These are phyloP conservation scores for Lagenidium sp. DNA, from an alignment of 352 stramenopile genomes.

Conservation along the genomic window DNA sequence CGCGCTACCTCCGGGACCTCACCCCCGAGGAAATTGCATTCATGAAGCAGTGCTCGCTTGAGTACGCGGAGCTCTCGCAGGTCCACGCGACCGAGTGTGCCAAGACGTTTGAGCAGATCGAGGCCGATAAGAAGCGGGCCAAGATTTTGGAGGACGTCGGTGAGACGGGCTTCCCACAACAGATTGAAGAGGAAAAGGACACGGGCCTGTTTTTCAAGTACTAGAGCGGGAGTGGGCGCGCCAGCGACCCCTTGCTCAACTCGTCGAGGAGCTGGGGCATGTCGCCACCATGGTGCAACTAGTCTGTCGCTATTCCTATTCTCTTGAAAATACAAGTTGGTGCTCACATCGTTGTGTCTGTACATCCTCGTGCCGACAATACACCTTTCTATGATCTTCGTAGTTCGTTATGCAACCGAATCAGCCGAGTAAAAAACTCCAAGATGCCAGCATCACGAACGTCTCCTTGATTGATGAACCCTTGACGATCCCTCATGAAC, in stretches of 20 bases:
- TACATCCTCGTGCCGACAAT: too few species aligned
- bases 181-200: slow-evolving; percentile 60
- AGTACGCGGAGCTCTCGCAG: slow-evolving; percentile 75
- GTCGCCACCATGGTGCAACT: too few species aligned
- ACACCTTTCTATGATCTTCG: too few species aligned
- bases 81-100: slow-evolving; percentile 62
- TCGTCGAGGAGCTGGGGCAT: too few species aligned
- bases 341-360: too few species aligned
- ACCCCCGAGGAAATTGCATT: slow-evolving; percentile 82
- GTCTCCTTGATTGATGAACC: too few species aligned
- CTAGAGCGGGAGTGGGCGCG: slow-evolving; percentile 53
- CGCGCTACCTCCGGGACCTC: slow-evolving; percentile 78
- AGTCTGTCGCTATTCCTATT: too few species aligned
- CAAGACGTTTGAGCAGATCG: slow-evolving; percentile 82
- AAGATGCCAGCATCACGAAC: too few species aligned
- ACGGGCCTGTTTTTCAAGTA: slow-evolving; percentile 86
- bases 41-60: slow-evolving; percentile 83
- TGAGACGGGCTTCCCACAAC: slow-evolving; percentile 69
- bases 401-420: too few species aligned
- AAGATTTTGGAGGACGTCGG: slow-evolving; percentile 77
- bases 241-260: not conserved
- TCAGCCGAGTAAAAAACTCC: slow-evolving; percentile 59
- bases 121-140: slow-evolving; percentile 61
- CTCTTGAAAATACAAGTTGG: too few species aligned
- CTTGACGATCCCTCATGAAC: too few species aligned